These are phyloP conservation scores for Gaultheria prostrata DNA, from an alignment of 148 eudicot species.

Conservation along the genomic window DNA sequence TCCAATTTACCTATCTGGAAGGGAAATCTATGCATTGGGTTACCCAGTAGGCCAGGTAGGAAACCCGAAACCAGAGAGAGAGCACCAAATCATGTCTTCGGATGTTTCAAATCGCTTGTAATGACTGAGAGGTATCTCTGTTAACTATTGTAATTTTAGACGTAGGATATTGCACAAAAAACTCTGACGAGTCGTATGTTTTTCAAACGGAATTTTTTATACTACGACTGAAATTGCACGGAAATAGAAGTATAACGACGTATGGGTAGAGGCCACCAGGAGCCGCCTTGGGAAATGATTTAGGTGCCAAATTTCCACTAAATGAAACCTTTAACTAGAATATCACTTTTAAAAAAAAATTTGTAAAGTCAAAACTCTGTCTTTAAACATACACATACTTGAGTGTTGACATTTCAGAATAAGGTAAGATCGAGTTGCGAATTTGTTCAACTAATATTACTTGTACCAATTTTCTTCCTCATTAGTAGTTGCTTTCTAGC, in stretches of 20 bases:
- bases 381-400: neutral
- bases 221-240: no score
- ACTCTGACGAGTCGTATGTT: no score
- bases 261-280: no score
- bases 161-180: no score
- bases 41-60: neutral
- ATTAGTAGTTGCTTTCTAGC: neutral
- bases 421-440: neutral
- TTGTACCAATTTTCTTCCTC: constrained; percentile 12
- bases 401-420: neutral
- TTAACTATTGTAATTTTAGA: no score
- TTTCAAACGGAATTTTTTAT: no score
- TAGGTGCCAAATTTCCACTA: neutral
- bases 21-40: neutral
- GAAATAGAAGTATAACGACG: no score
- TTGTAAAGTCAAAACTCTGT: neutral
- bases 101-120: no score
- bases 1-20: neutral
- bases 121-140: no score
- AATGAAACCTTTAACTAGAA: neutral
- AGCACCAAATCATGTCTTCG: neutral
- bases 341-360: no score
- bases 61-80: neutral
- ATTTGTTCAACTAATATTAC: neutral
- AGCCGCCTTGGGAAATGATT: neutral